phyloP scores from a whole-genome alignment of 2,329 filamentous ascomycete species.

The Exophiala xenobiotica region DNA sequence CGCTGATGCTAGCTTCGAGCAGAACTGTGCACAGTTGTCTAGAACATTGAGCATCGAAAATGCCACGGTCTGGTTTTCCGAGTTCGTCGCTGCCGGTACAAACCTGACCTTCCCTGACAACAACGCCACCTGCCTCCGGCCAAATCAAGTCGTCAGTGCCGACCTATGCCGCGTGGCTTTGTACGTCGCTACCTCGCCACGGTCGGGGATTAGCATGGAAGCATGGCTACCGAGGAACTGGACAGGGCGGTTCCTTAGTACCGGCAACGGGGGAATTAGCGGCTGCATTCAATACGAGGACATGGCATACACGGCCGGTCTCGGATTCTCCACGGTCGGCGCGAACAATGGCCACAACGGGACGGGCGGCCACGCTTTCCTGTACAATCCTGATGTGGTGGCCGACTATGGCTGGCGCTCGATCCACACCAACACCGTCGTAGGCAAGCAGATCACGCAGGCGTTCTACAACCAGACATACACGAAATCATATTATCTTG shows the following conservation, averaged over 20 bases:
- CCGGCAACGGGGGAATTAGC: conserved; percentile 51
- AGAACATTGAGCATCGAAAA: conserved; percentile 12
- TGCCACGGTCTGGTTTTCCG: conserved; percentile 30
- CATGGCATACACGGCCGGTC: conserved; percentile 42
- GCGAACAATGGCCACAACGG: conserved; percentile 55
- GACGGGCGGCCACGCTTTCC: conserved; percentile 47
- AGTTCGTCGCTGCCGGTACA: conserved; percentile 39
- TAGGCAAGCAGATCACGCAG: conserved; percentile 42
- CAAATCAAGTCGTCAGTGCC: conserved; percentile 37
- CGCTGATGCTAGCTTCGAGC: not conserved
- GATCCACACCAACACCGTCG: conserved; percentile 41
- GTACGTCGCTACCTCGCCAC: conserved; percentile 43
- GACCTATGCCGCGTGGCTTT: conserved; percentile 46
- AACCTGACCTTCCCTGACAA: conserved; percentile 42
- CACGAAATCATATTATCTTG: conserved; percentile 49
- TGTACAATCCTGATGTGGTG: conserved; percentile 46
- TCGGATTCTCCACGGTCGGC: conserved; percentile 49
- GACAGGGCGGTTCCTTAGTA: conserved; percentile 48
- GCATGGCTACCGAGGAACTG: conserved; percentile 38
- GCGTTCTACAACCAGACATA: conserved; percentile 41
- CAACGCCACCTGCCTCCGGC: conserved; percentile 36
- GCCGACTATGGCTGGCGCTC: conserved; percentile 49
- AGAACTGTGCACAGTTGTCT: conserved; percentile 1
- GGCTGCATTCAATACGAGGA: conserved; percentile 51
- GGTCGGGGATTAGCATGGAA: conserved; percentile 49